Conservation (phyloP, 257 asterid genomes). For the Solanum habrochaites region DNA sequence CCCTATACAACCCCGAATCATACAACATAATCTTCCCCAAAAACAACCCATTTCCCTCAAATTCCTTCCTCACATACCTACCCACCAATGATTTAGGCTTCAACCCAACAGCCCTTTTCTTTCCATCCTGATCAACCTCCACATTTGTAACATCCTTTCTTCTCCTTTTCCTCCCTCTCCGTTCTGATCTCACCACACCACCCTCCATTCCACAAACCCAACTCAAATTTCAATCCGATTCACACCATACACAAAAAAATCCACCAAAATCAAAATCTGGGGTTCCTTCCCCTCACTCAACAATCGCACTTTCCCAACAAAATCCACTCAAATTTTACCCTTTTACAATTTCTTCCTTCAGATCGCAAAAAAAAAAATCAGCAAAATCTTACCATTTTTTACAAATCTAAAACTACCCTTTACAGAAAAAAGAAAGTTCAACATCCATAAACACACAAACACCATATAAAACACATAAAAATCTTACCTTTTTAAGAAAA, state of each 20-base stretch:
- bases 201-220: constrained; percentile 33
- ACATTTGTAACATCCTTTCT: constrained; percentile 27
- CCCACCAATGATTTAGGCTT: constrained; percentile 42
- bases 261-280: not conserved
- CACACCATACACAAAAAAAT: constrained; percentile 1
- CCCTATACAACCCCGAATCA: constrained; percentile 54
- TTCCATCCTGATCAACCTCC: constrained; percentile 29
- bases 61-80: constrained; percentile 59
- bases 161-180: constrained; percentile 71
- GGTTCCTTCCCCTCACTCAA: not conserved
- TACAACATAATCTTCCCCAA: constrained; percentile 50
- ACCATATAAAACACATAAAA: not conserved
- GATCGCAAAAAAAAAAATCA: not conserved
- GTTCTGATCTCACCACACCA: constrained; percentile 19
- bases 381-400: not conserved
- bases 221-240: constrained; percentile 6
- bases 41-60: constrained; percentile 44
- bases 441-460: not conserved
- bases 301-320: not conserved
- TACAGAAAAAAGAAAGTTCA: not conserved
- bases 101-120: constrained; percentile 27
- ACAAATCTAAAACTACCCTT: not conserved
- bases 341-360: not conserved
- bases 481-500: not conserved
- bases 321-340: not conserved